These are phyloP conservation scores for Metschnikowia aberdeeniae DNA, from an alignment of 805 yeast species.

Conservation along the genomic window DNA sequence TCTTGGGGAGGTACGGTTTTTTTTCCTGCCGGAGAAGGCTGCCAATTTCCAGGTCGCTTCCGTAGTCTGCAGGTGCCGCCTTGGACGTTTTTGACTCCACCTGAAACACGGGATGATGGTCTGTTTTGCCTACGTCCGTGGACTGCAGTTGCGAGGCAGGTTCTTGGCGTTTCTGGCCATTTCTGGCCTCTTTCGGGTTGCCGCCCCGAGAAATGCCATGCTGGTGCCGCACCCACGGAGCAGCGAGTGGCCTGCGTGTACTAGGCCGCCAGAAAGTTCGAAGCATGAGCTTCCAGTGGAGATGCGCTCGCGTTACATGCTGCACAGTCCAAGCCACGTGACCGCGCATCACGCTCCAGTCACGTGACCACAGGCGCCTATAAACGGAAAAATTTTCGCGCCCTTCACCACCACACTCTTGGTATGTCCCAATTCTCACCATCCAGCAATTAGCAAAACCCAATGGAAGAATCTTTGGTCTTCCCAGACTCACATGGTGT, in stretches of 20 bases:
- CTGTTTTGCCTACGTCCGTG: background rate
- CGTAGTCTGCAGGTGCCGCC: slow-evolving; percentile 19
- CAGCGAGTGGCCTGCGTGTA: background rate
- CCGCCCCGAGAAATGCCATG: background rate
- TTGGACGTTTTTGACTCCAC: slow-evolving; percentile 9
- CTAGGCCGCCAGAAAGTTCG: slow-evolving; percentile 1
- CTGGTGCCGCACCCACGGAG: background rate
- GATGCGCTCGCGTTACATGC: background rate
- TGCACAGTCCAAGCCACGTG: no score
- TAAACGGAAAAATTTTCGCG: background rate
- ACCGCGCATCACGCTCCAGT: no score
- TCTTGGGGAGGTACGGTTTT: slow-evolving; percentile 42
- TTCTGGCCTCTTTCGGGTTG: background rate
- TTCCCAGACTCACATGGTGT: slow-evolving; percentile 1
- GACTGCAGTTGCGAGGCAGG: background rate
- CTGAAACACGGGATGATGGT: slow-evolving; percentile 4
- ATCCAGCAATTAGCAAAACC: slow-evolving; percentile 18
- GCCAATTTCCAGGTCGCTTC: slow-evolving; percentile 9
- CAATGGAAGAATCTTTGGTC: slow-evolving; percentile 17
- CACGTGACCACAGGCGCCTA: background rate
- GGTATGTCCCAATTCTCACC: background rate
- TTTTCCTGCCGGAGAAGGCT: slow-evolving; percentile 31
- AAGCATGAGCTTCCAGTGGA: background rate
- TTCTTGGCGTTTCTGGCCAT: background rate
- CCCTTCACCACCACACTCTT: background rate